Evolutionary conservation across 768 basidiomycete genomes (phyloP), one percentile per base, ranked within the genome.

Genomic region (Cyclocybe cylindracea): DNA sequence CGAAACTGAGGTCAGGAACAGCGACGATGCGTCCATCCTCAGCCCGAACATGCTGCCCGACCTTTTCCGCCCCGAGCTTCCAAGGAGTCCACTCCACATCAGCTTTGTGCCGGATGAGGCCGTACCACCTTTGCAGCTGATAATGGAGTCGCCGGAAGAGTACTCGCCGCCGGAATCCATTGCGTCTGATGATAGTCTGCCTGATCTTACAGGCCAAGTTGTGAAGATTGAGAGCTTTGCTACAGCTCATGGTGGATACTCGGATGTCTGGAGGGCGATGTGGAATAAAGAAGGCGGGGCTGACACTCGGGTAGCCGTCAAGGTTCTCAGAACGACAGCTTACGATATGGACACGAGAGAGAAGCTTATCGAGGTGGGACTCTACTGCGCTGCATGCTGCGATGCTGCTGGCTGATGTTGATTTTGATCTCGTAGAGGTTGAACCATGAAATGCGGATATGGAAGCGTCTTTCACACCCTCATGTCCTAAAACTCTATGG

Each of bases 191-290:
- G 24, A 24, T 24, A 24, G 24, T 24, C 44, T 68, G 18, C 58
- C 62, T 9, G 67, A 75, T 54, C 57, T 74, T 14, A 71, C 69
- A 13, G 68, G 66, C 9, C 51, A 68, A 10, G 60, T 76, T 32
- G 53, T 41, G 37, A 61, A 62, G 41, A 62, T 68, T 37, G 70
- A 66, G 9, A 62, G 61, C 54, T 68, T 69, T 48, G 60, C 76
- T 1, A 64, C 68, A 41, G 73, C 73, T 0, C 71, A 71, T 53
- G 77, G 77, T 7, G 77, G 75, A 9, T 77, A 74, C 55, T 70
- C 73, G 10, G 77, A 78, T 57, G 68, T 77, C 13, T 78, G 71
- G 71, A 70, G 62, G 45, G 73, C 70, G 2, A 58, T 61, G 5
- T 75, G 71, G 73, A 61, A 66, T 11, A 57, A 63, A 41, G 60